Evolutionary conservation across 306 rosid genomes (phyloP), one percentile per base, ranked within the genome.

Genomic region (Parietaria judaica): DNA sequence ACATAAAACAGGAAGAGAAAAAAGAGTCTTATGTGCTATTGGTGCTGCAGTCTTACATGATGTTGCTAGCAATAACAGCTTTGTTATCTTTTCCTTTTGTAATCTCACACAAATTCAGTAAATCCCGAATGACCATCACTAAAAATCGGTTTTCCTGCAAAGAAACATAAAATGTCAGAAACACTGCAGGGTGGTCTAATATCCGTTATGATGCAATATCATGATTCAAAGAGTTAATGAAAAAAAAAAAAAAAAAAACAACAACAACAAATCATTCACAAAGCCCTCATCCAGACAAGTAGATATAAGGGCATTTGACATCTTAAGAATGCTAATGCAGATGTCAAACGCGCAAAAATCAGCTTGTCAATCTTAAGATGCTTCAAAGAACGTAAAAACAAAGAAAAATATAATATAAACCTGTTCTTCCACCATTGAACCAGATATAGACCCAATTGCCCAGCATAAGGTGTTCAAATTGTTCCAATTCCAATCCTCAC

Each of bases 401-500:
- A 41, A 8, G 9, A 41, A 0, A 41, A 41, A 41, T 41, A 57
- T 56, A 72, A 55, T 69, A 31, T 65, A 44, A 10, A 88, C 99
- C 95, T 94, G 99, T 68, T 94, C 99, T 76, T 94, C 99, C 76
- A 76, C 54, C 99, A 94, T 94, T 63, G 99, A 94, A 70, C 99
- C 99, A 69, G 99, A 94, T 75, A 94, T 94, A 35, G 99, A 94
- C 45, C 99, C 99, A 64, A 94, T 94, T 58, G 99, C 99, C 99
- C 99, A 94, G 71, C 99, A 94, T 34, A 94, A 72, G 7, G 99
- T 94, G 78, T 94, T 94, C 69, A 94, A 79, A 80, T 88, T 94
- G 81, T 88, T 94, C 99, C 99, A 94, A 57, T 92, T 79, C 97
- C 99, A 94, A 76, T 94, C 97, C 80, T 94, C 99, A 5, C 99